Evolutionary conservation across 768 basidiomycete genomes (phyloP).

Genomic region (Boletus reticulatus): DNA sequence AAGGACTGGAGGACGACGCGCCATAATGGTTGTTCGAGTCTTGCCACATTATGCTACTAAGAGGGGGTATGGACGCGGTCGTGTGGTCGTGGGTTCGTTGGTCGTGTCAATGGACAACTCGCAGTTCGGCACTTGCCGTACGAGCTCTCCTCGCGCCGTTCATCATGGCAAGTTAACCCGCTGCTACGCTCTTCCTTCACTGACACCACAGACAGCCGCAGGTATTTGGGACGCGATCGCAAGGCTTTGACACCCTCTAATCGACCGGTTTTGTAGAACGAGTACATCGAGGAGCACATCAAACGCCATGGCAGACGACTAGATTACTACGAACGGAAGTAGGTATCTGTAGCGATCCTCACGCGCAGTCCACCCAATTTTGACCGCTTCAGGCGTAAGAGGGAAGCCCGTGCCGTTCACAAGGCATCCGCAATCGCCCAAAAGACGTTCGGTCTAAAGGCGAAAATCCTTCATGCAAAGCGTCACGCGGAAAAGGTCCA

Average conservation of each 20-base stretch:
- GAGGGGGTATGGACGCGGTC: neutral
- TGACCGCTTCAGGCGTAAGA: slow-evolving; percentile 61
- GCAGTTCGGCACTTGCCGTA: slow-evolving; percentile 30
- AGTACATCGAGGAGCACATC: slow-evolving; percentile 99
- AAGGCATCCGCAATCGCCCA: slow-evolving; percentile 81
- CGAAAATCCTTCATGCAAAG: slow-evolving; percentile 95
- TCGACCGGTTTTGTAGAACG: slow-evolving; percentile 64
- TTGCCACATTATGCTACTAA: too few species aligned
- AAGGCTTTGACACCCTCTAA: slow-evolving; percentile 7
- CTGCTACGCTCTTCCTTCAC: neutral
- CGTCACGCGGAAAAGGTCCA: slow-evolving; percentile 97
- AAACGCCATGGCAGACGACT: slow-evolving; percentile 94
- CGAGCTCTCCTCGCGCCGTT: neutral
- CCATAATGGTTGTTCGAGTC: slow-evolving; percentile 58
- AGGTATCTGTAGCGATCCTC: slow-evolving; percentile 29
- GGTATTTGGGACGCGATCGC: slow-evolving; percentile 37
- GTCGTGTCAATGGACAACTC: slow-evolving; percentile 7
- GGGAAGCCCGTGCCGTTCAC: slow-evolving; percentile 75
- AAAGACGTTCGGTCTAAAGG: slow-evolving; percentile 94
- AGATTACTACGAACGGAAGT: slow-evolving; percentile 96
- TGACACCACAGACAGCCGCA: slow-evolving; percentile 52
- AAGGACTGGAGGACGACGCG: slow-evolving; percentile 52
- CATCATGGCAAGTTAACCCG: slow-evolving; percentile 25
- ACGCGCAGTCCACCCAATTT: neutral
- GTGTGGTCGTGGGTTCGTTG: neutral